Percentiles rank a stretch among this genome's conserved stretches.
These are phyloP conservation scores for Yamadazyma dendronema DNA, from an alignment of 1,139 yeast species.

Conservation along the genomic window DNA sequence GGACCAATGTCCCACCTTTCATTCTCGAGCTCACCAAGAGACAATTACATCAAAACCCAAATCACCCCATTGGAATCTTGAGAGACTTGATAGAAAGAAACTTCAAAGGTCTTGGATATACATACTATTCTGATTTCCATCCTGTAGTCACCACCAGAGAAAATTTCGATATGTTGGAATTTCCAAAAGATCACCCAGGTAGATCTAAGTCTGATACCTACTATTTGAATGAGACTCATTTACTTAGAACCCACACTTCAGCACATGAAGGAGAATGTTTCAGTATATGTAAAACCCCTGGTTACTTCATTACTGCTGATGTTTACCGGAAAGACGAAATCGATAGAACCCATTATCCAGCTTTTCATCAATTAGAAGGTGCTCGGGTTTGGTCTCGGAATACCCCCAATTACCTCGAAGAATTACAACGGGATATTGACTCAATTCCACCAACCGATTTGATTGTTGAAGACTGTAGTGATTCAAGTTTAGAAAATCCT, in stretches of 20 bases:
- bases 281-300: constrained; percentile 64
- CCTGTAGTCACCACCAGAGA: constrained; percentile 82
- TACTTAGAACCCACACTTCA: constrained; percentile 91
- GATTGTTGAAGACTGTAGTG: constrained; percentile 66
- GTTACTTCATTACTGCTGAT: constrained; percentile 91
- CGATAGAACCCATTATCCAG: constrained; percentile 95
- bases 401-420: constrained; percentile 36
- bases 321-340: constrained; percentile 95
- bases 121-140: constrained; percentile 74
- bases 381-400: constrained; percentile 78
- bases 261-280: constrained; percentile 94
- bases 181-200: constrained; percentile 92
- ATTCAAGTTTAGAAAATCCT: constrained; percentile 65
- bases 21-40: constrained; percentile 70
- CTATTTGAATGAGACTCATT: constrained; percentile 68
- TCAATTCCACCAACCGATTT: constrained; percentile 65
- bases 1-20: constrained; percentile 84
- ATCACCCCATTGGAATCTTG: constrained; percentile 89
- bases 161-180: constrained; percentile 89
- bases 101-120: constrained; percentile 67
- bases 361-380: constrained; percentile 97
- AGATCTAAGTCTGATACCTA: constrained; percentile 91
- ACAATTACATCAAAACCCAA: constrained; percentile 65
- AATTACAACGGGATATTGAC: constrained; percentile 56
- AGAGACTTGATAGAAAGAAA: constrained; percentile 69